Percentiles rank a stretch among this genome's conserved stretches.
These are phyloP conservation scores for Aegilops tauschii DNA, from an alignment of 176 grass and related monocot genomes.

Conservation along the genomic window DNA sequence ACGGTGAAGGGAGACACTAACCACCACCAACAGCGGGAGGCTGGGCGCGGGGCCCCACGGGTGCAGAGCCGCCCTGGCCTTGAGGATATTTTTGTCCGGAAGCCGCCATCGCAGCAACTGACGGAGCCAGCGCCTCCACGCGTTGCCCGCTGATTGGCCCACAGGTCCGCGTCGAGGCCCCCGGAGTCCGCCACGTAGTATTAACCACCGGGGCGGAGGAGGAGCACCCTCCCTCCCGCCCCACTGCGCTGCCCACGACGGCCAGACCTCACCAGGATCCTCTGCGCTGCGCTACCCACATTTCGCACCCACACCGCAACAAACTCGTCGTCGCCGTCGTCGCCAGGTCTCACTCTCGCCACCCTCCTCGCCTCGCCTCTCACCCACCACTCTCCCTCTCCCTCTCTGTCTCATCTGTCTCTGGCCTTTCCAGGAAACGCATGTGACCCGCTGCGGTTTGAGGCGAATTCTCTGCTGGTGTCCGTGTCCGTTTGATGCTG, in stretches of 20 bases:
- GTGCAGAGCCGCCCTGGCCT: not conserved
- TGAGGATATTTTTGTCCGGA: conserved; percentile 49
- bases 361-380: not conserved
- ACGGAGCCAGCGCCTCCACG: conserved; percentile 35
- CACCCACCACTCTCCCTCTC: not conserved
- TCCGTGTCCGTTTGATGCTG: conserved; percentile 21
- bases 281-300: conserved; percentile 24
- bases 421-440: conserved; percentile 31
- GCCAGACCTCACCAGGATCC: conserved; percentile 14
- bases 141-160: not conserved
- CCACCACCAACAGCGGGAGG: not conserved
- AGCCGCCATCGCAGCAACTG: conserved; percentile 20
- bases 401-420: too few species aligned
- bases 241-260: not conserved
- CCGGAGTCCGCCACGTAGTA: conserved; percentile 35
- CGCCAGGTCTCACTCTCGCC: not conserved
- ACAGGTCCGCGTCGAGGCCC: not conserved
- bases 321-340: not conserved
- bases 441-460: conserved; percentile 34
- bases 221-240: not conserved
- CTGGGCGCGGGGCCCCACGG: not conserved
- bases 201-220: not conserved
- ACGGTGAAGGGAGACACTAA: not conserved
- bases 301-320: not conserved
- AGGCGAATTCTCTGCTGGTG: conserved; percentile 13